A percentile compares a stretch with the other conserved stretches of the same genome.
phyloP scores from a whole-genome alignment of 441 rosid species.

The California macrophylla region DNA sequence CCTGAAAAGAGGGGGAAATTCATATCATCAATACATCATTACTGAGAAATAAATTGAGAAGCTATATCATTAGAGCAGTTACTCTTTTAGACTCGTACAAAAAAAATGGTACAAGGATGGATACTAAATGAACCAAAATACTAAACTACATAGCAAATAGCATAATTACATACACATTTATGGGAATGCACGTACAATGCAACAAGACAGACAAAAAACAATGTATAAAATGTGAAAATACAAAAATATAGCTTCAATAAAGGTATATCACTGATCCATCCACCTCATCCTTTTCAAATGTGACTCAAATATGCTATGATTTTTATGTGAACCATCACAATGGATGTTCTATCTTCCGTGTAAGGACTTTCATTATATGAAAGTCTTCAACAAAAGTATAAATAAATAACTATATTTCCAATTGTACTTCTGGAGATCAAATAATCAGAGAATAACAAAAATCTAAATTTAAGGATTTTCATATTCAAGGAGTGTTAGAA shows the following conservation, averaged over 20 bases:
- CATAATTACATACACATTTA: no score
- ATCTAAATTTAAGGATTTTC: no score
- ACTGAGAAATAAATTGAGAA: background rate
- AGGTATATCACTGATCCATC: background rate
- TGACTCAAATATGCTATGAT: background rate
- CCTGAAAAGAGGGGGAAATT: conserved; percentile 37
- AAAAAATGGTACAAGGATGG: no score
- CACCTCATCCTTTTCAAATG: background rate
- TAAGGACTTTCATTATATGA: background rate
- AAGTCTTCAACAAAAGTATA: background rate
- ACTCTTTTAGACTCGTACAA: no score
- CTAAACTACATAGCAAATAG: no score
- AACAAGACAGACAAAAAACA: background rate
- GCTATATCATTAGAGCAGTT: no score
- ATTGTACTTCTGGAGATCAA: background rate
- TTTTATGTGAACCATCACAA: background rate
- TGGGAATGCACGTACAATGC: no score
- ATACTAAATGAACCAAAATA: no score
- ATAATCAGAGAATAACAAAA: background rate
- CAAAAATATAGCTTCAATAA: background rate
- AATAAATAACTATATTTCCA: background rate
- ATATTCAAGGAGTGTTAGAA: background rate
- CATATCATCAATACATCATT: conserved; percentile 4
- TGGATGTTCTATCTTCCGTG: background rate
- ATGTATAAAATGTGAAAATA: background rate